A percentile compares a stretch with the other conserved stretches of the same genome.
Evolutionary conservation across 1,284 basidiomycete species (phyloP).

Genomic region (Phellinidium pouzarii): DNA sequence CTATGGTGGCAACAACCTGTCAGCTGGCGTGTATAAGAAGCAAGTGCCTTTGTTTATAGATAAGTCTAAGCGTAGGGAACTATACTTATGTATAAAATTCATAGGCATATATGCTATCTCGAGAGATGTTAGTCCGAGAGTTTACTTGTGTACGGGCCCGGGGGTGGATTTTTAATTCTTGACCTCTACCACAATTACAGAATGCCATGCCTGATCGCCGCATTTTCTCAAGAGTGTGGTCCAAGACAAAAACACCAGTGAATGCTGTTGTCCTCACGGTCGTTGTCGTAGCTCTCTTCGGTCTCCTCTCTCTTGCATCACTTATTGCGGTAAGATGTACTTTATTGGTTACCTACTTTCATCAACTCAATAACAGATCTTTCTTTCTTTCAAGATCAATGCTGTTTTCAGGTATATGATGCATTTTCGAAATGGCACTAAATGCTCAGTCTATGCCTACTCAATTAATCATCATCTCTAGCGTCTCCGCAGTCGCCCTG

Average conservation of each 20-base stretch:
- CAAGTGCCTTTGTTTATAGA: conserved; percentile 2
- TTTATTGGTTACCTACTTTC: not conserved
- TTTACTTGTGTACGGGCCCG: not conserved
- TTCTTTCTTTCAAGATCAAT: conserved; percentile 17
- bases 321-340: conserved; percentile 18
- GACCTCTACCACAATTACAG: conserved; percentile 3
- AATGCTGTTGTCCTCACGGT: conserved; percentile 22
- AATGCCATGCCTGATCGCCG: conserved; percentile 20
- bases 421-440: not conserved
- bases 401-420: conserved; percentile 21
- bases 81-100: not conserved
- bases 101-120: conserved; percentile 22
- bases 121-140: conserved; percentile 18
- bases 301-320: conserved; percentile 23
- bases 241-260: conserved; percentile 19
- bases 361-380: not conserved
- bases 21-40: conserved; percentile 22
- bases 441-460: not conserved
- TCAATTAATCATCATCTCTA: not conserved
- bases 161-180: not conserved
- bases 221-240: conserved; percentile 20
- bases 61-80: no score
- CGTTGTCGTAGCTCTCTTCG: conserved; percentile 21
- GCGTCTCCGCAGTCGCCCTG: conserved; percentile 21
- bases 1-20: conserved; percentile 17